phyloP scores from a whole-genome alignment of 2,329 filamentous ascomycete genomes.

The Pseudocercospora fuligena region DNA sequence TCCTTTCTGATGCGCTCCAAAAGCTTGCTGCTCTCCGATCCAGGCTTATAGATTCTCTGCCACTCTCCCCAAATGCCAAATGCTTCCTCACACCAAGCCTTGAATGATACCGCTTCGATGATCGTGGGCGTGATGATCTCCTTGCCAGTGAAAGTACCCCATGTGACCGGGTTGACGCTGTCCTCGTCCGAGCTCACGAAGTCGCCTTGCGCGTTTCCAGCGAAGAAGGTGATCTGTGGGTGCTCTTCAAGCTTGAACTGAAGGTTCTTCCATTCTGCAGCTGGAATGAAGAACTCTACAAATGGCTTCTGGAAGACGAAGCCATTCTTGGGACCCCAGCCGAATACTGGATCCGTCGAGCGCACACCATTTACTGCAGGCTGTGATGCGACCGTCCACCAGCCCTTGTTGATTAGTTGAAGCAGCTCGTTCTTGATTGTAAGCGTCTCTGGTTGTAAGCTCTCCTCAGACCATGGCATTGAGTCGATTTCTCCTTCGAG shows the following conservation, averaged over 20 bases:
- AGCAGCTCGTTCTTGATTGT: slow-evolving; percentile 79
- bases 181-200: slow-evolving; percentile 72
- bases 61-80: slow-evolving; percentile 96
- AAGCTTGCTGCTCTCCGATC: slow-evolving; percentile 71
- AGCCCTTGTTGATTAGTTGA: slow-evolving; percentile 77
- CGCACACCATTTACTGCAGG: slow-evolving; percentile 86
- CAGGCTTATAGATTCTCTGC: slow-evolving; percentile 82
- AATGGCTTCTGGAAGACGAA: slow-evolving; percentile 99
- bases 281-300: slow-evolving; percentile 90
- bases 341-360: slow-evolving; percentile 78
- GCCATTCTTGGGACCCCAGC: slow-evolving; percentile 90
- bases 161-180: slow-evolving; percentile 89
- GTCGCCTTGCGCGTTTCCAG: slow-evolving; percentile 76
- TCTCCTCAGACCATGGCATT: slow-evolving; percentile 93
- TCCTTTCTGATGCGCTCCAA: slow-evolving; percentile 70
- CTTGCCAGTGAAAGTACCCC: slow-evolving; percentile 93
- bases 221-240: slow-evolving; percentile 83
- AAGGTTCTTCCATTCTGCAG: slow-evolving; percentile 71
- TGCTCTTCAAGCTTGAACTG: slow-evolving; percentile 68
- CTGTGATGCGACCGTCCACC: slow-evolving; percentile 97
- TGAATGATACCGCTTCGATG: slow-evolving; percentile 92
- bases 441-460: slow-evolving; percentile 79
- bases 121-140: slow-evolving; percentile 97
- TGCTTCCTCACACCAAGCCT: slow-evolving; percentile 92
- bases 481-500: slow-evolving; percentile 78